These are phyloP conservation scores for Heterotrichella gracilis DNA, from an alignment of 352 stramenopile species.

Conservation along the genomic window DNA sequence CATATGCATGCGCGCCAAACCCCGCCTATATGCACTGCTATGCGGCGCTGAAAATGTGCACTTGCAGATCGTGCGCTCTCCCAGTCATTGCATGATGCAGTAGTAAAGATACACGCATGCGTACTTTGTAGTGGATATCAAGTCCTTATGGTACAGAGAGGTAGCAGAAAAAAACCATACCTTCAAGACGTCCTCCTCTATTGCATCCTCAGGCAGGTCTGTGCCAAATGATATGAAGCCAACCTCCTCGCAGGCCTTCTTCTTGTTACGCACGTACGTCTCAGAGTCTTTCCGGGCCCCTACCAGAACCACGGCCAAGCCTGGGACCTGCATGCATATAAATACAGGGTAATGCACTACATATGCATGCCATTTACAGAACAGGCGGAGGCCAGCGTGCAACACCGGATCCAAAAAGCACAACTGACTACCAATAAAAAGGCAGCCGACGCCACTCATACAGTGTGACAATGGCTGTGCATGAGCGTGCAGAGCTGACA, in stretches of 20 bases:
- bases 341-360: conserved; percentile 21
- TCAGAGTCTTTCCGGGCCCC: conserved; percentile 59
- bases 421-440: no score
- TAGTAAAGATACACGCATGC: no score
- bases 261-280: conserved; percentile 93
- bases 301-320: conserved; percentile 84
- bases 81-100: no score
- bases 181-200: conserved; percentile 27
- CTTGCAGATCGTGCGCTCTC: not conserved
- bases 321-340: conserved; percentile 40
- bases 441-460: no score
- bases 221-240: conserved; percentile 48
- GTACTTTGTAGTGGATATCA: no score
- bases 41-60: not conserved
- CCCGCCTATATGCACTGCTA: no score
- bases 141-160: no score
- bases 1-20: no score
- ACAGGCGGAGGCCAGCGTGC: conserved; percentile 14
- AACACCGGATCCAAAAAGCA: no score
- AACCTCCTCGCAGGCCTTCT: conserved; percentile 65
- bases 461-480: no score
- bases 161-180: no score
- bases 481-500: no score
- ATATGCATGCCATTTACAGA: conserved; percentile 15
- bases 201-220: conserved; percentile 30